Base-by-base conservation (phyloP, 345 rosid genomes). In the Ricinus communis region DNA sequence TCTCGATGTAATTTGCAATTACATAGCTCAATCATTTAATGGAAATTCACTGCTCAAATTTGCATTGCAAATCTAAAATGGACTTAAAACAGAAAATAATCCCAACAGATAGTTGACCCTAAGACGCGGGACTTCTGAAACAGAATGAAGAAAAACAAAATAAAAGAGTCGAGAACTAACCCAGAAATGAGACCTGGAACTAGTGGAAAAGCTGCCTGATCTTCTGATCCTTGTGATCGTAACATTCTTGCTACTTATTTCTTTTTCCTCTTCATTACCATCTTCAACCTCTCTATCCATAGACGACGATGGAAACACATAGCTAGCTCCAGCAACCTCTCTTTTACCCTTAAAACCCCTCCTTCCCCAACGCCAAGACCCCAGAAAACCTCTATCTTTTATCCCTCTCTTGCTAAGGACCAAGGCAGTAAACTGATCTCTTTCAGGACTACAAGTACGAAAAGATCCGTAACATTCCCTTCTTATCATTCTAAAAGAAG, bases 181-280 rank as follows among this genome's bases (percentile, higher is more conserved):
- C 97, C 93, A 91, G 86, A 87, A 84, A 71, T 74, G 87, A 75
- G 91, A 68, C 81, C 77, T 84, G 58, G 82, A 30, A 58, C 65
- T 66, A 51, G 87, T 61, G 46, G 87, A 19, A 45, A 73, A 69
- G 77, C 89, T 89, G 47, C 86, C 89, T 43, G 82, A 38, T 76
- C 81, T 84, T 70, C 65, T 67, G 21, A 82, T 75, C 66, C 62
- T 80, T 15, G 77, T 81, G 79, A 84, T 66, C 78, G 73, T 79
- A 68, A 71, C 78, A 28, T 55, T 56, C 52, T 70, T 64, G 66
- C 63, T 53, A 54, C 84, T 67, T 25, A 25, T 73, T 70, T 51
- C 72, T 60, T 47, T 54, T n/a, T 56, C 62, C 30, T 74, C 79
- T 36, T 76, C 84, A 51, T 31, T n/a, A 68, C 24, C 16, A 10